Evolutionary conservation across 768 basidiomycete genomes (phyloP), one percentile per base, ranked within the genome.

Genomic region (Boletus subparvulus): DNA sequence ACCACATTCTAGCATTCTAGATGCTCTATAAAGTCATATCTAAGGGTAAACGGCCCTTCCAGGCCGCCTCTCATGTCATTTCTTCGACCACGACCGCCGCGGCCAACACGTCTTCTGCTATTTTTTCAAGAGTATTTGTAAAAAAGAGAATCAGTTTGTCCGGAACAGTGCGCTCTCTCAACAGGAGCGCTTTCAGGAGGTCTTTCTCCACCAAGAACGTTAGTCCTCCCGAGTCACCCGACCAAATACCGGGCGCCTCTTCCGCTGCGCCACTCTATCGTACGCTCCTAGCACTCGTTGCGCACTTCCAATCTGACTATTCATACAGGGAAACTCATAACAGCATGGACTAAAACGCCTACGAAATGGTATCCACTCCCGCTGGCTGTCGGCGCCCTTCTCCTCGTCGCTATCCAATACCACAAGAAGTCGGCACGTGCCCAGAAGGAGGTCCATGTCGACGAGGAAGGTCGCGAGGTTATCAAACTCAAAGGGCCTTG

Each of bases 291-390:
- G 35, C 16, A 52, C 50, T 16, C 12, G 17, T 21, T 24, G 0
- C 19, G 9, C 50, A 32, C 48, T 37, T 21, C 47, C 17, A 30
- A 56, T 58, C 58, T 65, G 45, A 56, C 47, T 55, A 39, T 16
- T 41, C 3, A 1, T 14, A 28, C 50, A 87, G 89, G 81, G 42
- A 83, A 80, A 68, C 72, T 95, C 8, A 77, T 88, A 30, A 79
- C 81, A 57, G 90, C 92, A 28, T 94, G 92, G 92, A 86, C 81
- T 6, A 78, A 86, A 65, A 94, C 95, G 0, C 92, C 93, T 0
- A 94, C 90, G 36, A 91, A 86, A 73, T 98, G 95, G 95, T 96
- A 95, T 63, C 95, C 95, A 11, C 81, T 98, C 44, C 94, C 94
- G 16, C 74, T 96, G 54, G 92, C 92, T 12, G 88, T 94, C 30